Evolutionary conservation across 2,329 filamentous ascomycete genomes (phyloP), one percentile per base, ranked within the genome.

Genomic region (Zalaria sp.): DNA sequence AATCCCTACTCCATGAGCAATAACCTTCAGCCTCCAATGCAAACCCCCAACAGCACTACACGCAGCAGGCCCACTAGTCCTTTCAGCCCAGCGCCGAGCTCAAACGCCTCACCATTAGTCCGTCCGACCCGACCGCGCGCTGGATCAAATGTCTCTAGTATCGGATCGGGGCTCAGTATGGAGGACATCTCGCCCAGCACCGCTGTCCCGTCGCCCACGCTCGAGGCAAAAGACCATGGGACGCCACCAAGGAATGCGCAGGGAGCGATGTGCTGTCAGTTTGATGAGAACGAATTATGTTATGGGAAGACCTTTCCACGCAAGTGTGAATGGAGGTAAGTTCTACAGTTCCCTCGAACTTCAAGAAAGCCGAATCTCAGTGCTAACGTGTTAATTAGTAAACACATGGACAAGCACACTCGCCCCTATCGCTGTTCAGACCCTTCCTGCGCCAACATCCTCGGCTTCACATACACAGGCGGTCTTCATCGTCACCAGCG

Each of bases 391-490:
- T 43, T 45, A 31, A 40, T 46, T 49, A 93, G 86, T 58, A 95
- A 96, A 66, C 89, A 96, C 59, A 95, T 95, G 88, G 89, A 96
- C 65, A 94, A 94, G 60, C 89, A 96, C 59, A 87, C 94, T 52
- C 75, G 89, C 8, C 89, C 89, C 1, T 96, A 95, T 58, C 83
- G 87, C 54, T 96, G 89, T 61, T 71, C 68, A 25, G 79, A 81
- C 35, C 72, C 76, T n/a, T 83, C 82, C 32, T 95, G 89, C 61
- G 85, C 89, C 54, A 94, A 94, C 54, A 73, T 94, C 0, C 83
- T 84, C 40, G 89, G 89, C 1, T 96, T 96, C 61, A 96, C 89
- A 1, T 96, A 96, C 58, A 89, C 84, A 0, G 89, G 89, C 10
- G 89, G 89, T 3, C 75, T 96, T 0, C 65, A 93, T 11, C 75